A percentile compares a stretch with the other conserved stretches of the same genome.
Conservation (phyloP, 164 flowering plant species). For the Vitis vinifera region DNA sequence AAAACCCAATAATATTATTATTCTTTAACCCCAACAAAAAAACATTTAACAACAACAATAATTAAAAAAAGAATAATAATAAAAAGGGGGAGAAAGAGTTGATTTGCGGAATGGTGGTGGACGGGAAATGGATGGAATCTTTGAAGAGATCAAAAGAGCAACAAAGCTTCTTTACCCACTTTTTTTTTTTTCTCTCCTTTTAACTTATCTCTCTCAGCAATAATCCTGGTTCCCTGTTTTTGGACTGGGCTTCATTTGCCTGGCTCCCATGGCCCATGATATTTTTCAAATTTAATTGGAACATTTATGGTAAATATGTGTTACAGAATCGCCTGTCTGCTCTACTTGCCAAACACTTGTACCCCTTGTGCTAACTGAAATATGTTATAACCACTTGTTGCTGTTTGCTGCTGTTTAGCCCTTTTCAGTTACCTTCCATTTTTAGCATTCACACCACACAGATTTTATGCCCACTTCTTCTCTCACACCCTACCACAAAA, state of each 20-base stretch:
- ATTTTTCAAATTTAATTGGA: too few species aligned
- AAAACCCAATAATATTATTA: too few species aligned
- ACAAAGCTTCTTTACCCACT: constrained; percentile 1
- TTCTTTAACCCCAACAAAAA: not conserved
- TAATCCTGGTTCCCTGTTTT: not conserved
- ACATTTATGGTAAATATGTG: constrained; percentile 2
- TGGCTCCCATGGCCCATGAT: too few species aligned
- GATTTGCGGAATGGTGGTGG: constrained; percentile 15
- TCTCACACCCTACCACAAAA: too few species aligned
- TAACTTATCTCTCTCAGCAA: too few species aligned
- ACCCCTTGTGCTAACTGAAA: not conserved
- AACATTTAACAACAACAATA: not conserved
- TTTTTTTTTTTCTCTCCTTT: too few species aligned
- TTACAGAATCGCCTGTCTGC: not conserved
- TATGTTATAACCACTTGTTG: not conserved
- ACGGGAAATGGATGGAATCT: constrained; percentile 22
- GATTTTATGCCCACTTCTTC: too few species aligned
- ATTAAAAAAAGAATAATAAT: not conserved
- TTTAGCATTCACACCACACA: too few species aligned
- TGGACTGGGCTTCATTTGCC: not conserved
- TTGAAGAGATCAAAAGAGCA: constrained; percentile 13
- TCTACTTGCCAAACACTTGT: constrained; percentile 1
- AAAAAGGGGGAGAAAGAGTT: not conserved
- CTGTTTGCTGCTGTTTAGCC: not conserved
- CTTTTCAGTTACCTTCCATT: too few species aligned